Base-by-base conservation (phyloP, 179 eudicot species). In the Silene noctiflora region DNA sequence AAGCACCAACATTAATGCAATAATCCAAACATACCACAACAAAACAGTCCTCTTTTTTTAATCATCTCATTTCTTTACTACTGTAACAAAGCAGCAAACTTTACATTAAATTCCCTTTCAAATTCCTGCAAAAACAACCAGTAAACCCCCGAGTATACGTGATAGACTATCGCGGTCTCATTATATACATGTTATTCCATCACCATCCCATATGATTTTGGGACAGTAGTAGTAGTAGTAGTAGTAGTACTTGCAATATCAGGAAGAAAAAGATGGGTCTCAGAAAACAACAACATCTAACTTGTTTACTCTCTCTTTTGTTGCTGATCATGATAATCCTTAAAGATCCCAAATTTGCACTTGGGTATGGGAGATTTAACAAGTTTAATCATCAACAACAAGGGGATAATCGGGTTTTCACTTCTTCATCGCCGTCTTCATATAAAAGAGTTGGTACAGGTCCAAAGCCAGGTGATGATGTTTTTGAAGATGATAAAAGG, bases 401-500 rank as follows among this genome's bases (percentile, higher is more conserved):
- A 75, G n/a, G 44, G 53, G 80, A 83, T 19, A 53, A 71, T 27
- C 71, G 71, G 62, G 74, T 77, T 74, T 63, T 39, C 56, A 20
- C 74, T 55, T 46, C 77, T 2, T 51, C 77, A 2, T 48, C 70
- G 0, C 21, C 70, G 0, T 64, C 71, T n/a, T 35, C 46, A 6
- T 33, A 24, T 9, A 63, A 63, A 63, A 76, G 74, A 66, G 70
- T 56, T 48, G 69, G 74, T 69, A 61, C 77, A 60, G 33, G 4
- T 29, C 31, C 64, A 21, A 12, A 73, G 3, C 55, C 48, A 72
- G 27, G 21, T 69, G 86, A 17, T 70, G 79, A 55, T 82, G 80
- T 58, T 82, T 87, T 91, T 86, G 94, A 86, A 31, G 91, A 69
- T 80, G 94, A 91, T 73, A 87, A 83, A 85, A 92, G 97, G 73